Percentiles rank a stretch among this genome's conserved stretches.
Evolutionary conservation across 1,284 basidiomycete species (phyloP).

Genomic region (Phellopilus nigrolimitatus): DNA sequence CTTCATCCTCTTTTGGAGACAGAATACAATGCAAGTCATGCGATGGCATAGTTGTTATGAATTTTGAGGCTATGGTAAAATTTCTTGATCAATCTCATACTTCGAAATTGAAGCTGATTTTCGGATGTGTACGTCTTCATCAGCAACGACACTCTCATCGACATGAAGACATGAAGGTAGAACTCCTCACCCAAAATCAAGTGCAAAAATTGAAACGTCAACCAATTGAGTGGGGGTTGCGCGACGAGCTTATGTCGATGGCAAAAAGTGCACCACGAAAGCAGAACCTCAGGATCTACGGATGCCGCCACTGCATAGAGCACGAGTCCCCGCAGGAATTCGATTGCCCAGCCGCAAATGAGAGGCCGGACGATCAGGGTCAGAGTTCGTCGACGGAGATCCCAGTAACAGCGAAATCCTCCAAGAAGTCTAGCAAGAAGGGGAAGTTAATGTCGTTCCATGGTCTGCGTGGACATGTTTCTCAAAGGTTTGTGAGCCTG

Average conservation of each 20-base stretch:
- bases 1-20: constrained; percentile 28
- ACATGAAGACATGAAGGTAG: constrained; percentile 49
- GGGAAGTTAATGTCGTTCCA: constrained; percentile 40
- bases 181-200: constrained; percentile 29
- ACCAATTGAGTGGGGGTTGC: constrained; percentile 31
- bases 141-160: constrained; percentile 60
- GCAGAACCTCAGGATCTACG: constrained; percentile 36
- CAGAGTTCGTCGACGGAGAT: not conserved
- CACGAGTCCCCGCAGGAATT: not conserved
- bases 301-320: constrained; percentile 48
- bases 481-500: constrained; percentile 44
- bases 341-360: constrained; percentile 5
- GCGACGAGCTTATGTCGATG: constrained; percentile 29
- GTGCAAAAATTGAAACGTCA: constrained; percentile 21
- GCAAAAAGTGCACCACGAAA: constrained; percentile 25
- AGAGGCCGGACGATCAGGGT: constrained; percentile 12
- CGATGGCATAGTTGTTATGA: constrained; percentile 44
- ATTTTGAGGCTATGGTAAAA: constrained; percentile 44
- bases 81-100: constrained; percentile 5
- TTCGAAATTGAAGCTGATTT: not conserved
- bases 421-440: constrained; percentile 13
- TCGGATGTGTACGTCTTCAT: not conserved
- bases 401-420: constrained; percentile 1
- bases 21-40: constrained; percentile 50
- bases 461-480: constrained; percentile 54